phyloP scores from a whole-genome alignment of 2,329 filamentous ascomycete genomes.

The Talaromyces sp. region DNA sequence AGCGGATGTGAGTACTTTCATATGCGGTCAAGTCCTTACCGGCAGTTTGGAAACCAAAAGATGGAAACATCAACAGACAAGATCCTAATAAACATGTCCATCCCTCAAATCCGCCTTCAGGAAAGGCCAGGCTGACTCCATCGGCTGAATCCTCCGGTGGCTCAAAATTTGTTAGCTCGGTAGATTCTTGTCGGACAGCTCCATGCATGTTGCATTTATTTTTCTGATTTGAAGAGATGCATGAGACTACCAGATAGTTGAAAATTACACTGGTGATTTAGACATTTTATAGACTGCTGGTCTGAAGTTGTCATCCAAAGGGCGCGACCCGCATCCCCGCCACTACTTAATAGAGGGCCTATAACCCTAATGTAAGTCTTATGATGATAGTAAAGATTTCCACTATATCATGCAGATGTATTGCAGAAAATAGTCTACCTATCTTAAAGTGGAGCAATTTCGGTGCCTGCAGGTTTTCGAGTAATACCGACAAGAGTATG shows the following conservation, averaged over 20 bases:
- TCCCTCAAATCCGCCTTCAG: constrained; percentile 26
- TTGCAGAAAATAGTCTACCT: neutral
- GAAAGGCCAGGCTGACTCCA: neutral
- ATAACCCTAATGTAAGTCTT: neutral
- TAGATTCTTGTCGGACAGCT: neutral
- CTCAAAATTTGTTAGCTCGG: neutral
- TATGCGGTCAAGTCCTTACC: constrained; percentile 18
- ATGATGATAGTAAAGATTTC: neutral
- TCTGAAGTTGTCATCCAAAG: neutral
- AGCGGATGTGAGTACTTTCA: neutral
- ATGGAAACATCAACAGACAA: constrained; percentile 37
- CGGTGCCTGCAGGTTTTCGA: neutral
- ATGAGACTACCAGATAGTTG: neutral
- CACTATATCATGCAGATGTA: neutral
- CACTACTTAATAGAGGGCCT: too few species aligned
- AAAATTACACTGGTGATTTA: too few species aligned
- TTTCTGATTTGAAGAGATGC: neutral
- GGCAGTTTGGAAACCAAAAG: constrained; percentile 48
- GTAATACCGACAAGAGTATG: neutral
- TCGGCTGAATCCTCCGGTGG: neutral
- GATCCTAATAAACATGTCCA: constrained; percentile 37
- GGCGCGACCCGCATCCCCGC: neutral
- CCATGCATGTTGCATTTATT: neutral
- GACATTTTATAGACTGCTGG: too few species aligned
- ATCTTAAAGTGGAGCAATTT: neutral